These are phyloP conservation scores for Nothopassalora personata DNA, from an alignment of 2,329 filamentous ascomycete species.

Conservation along the genomic window DNA sequence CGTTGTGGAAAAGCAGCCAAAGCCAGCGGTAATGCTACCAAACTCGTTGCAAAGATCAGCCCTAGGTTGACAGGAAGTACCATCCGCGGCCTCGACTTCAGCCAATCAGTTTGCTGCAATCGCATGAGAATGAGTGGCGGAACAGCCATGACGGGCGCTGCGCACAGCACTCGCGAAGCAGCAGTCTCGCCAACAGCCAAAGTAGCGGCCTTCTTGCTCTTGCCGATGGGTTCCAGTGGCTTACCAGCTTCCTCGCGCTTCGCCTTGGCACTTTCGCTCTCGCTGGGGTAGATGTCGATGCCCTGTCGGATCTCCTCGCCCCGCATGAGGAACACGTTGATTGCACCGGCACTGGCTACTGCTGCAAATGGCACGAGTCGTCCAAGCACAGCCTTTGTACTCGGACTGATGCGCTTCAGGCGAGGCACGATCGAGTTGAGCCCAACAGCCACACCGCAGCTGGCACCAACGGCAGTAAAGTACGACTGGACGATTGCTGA, in stretches of 20 bases:
- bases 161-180: constrained; percentile 83
- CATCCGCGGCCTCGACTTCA: constrained; percentile 69
- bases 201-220: constrained; percentile 79
- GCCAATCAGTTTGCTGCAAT: constrained; percentile 77
- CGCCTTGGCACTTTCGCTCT: constrained; percentile 63
- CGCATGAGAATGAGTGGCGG: constrained; percentile 80
- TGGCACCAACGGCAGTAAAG: constrained; percentile 83
- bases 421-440: constrained; percentile 86
- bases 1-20: constrained; percentile 89
- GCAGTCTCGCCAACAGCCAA: constrained; percentile 92
- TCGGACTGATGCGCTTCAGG: constrained; percentile 68
- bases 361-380: constrained; percentile 95
- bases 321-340: constrained; percentile 98
- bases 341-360: constrained; percentile 80
- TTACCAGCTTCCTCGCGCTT: constrained; percentile 38
- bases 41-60: constrained; percentile 78
- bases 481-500: constrained; percentile 83
- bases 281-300: constrained; percentile 85
- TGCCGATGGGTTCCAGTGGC: constrained; percentile 60
- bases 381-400: constrained; percentile 68
- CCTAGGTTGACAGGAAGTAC: constrained; percentile 79
- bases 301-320: constrained; percentile 89
- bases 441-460: constrained; percentile 87
- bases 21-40: constrained; percentile 83
- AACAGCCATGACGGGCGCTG: constrained; percentile 94